Evolutionary conservation across 1,139 yeast species (phyloP), one percentile per base, ranked within the genome.

Genomic region (Saccharomyces hybrid): DNA sequence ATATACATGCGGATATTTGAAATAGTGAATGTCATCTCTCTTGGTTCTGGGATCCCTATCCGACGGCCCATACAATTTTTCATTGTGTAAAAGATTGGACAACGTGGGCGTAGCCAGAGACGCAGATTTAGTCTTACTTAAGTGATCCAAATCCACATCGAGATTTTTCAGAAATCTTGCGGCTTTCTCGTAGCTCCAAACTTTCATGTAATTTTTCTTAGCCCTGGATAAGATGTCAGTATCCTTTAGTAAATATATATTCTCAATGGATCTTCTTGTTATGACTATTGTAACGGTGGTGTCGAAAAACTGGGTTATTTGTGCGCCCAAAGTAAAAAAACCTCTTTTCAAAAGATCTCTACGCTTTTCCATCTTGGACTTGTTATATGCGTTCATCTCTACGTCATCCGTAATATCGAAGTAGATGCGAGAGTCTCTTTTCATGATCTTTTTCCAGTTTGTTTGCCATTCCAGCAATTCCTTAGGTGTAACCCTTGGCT

Each of bases 161-260:
- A 91, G 74, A 64, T 89, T 83, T 58, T 80, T 80, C 67, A 91
- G 75, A 66, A 93, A 90, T 51, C 97, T 75, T 63, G 84, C 79
- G 7, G 91, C 89, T 69, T 91, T 91, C 55, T 88, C 96, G 64
- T 82, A 84, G 50, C 86, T 83, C 97, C 98, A 91, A 16, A 91
- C 86, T 68, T 89, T 89, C 68, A 88, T 79, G 46, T 61, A 63
- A 57, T 78, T 78, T 56, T 74, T 75, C 32, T 76, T 72, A 3
- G 91, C 95, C 61, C 83, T 80, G 54, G 80, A 76, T 61, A 88
- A 79, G 25, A 88, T 81, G 68, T 87, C 95, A 51, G 81, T 80
- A 4, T 79, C 72, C 7, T 78, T 75, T 53, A 75, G 71, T 5
- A 66, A 68, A 34, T 67, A 70, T 8, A 67, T 59, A 16, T 63